Base-by-base conservation (phyloP, 2,329 filamentous ascomycete species). In the Penicillium sp. region DNA sequence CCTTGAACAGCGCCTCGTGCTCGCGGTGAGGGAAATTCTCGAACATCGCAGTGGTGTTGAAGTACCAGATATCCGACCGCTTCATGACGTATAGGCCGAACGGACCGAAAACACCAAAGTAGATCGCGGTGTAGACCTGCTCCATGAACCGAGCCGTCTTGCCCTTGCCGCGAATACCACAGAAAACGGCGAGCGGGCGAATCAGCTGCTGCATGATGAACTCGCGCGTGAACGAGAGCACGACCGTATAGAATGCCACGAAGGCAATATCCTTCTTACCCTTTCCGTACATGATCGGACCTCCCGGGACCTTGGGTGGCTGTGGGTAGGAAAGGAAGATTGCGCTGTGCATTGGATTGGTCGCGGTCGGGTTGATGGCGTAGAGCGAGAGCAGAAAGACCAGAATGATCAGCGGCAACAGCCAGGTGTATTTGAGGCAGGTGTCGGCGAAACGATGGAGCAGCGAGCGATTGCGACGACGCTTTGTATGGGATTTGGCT, bases 71-170 rank as follows among this genome's bases (percentile, higher is more conserved):
- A 8, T 92, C 88, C n/a, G 91, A 93, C 61, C 85, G 83, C 70
- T 84, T 89, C 93, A 98, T 97, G 72, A 97, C 90, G 72, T 89
- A 97, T 68, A 97, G 75, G 53, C 93, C 93, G 54, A 87, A 88
- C 1, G 92, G 92, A 1, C 91, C 91, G 56, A 96, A 87, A 56
- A 95, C 73, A 45, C 77, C 86, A 75, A 96, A 96, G 82, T 98
- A 97, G 53, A 96, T 80, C 26, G 92, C 93, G 1, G 93, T 96
- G 77, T 98, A 98, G 70, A 89, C 86, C 77, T 98, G 93, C 76
- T 98, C 93, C 90, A 96, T 95, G 82, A 96, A 97, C 33, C 93
- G 88, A 16, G 88, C 84, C 70, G 95, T 91, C 79, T 96, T 97
- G 62, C 83, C 86, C 55, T 87, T 84, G 61, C 84, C 86, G 59